Percentiles rank a stretch among this genome's conserved stretches.
phyloP scores from a whole-genome alignment of 2,329 filamentous ascomycete genomes.

The Cytospora paraplurivora region DNA sequence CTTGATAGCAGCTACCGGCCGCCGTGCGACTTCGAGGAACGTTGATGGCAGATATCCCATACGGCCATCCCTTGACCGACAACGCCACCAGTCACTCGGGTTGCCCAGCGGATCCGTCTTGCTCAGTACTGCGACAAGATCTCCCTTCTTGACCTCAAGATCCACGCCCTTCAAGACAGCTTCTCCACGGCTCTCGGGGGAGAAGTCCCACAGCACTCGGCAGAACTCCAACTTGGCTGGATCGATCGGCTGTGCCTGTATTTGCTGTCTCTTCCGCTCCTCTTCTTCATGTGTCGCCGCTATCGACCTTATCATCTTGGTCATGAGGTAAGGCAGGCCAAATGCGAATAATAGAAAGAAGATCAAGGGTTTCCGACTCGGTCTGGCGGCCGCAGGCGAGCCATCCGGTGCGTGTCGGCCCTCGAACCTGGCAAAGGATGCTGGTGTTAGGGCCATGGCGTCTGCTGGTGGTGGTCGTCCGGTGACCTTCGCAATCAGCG shows the following conservation, averaged over 20 bases:
- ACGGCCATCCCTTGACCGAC: conserved; percentile 83
- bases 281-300: conserved; percentile 85
- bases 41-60: conserved; percentile 91
- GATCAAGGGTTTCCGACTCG: conserved; percentile 92
- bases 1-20: conserved; percentile 58
- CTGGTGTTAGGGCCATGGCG: conserved; percentile 82
- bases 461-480: conserved; percentile 88
- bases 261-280: conserved; percentile 58
- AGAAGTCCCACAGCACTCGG: conserved; percentile 91
- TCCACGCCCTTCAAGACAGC: conserved; percentile 72
- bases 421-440: conserved; percentile 88
- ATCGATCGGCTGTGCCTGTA: conserved; percentile 65
- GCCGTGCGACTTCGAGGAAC: conserved; percentile 76
- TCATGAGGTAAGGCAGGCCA: conserved; percentile 94
- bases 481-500: conserved; percentile 86
- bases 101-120: conserved; percentile 92
- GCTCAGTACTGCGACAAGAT: conserved; percentile 89
- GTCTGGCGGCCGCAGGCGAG: conserved; percentile 63
- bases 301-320: conserved; percentile 86
- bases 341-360: conserved; percentile 96
- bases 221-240: conserved; percentile 95
- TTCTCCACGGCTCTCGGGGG: conserved; percentile 68
- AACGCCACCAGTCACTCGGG: conserved; percentile 96
- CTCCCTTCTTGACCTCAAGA: conserved; percentile 88
- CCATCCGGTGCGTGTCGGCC: conserved; percentile 66